A percentile compares a stretch with the other conserved stretches of the same genome.
These are phyloP conservation scores for Suhomyces taliae DNA, from an alignment of 1,139 yeast species.

Conservation along the genomic window DNA sequence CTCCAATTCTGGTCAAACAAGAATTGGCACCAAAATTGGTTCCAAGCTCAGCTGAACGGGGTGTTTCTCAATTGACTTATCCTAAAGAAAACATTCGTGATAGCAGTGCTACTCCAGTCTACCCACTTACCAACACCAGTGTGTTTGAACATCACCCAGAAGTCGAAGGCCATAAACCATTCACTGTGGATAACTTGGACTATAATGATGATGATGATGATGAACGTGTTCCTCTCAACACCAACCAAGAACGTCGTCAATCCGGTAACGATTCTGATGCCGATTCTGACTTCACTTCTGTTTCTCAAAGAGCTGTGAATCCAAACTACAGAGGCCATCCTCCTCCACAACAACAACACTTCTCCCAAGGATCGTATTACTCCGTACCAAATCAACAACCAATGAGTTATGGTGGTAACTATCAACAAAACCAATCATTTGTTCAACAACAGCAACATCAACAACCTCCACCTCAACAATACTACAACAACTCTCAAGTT, in stretches of 20 bases:
- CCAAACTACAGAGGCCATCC: slow-evolving; percentile 42
- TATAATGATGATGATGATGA: slow-evolving; percentile 20
- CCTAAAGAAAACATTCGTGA: slow-evolving; percentile 13
- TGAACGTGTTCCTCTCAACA: slow-evolving; percentile 10
- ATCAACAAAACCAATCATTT: slow-evolving; percentile 12
- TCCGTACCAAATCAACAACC: slow-evolving; percentile 13
- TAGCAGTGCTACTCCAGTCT: slow-evolving; percentile 8
- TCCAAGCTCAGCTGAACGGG: slow-evolving; percentile 21
- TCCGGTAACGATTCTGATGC: slow-evolving; percentile 26
- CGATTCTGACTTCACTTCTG: slow-evolving; percentile 72
- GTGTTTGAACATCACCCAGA: slow-evolving; percentile 50
- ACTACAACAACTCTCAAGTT: not conserved
- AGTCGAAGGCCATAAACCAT: slow-evolving; percentile 51
- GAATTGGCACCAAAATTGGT: slow-evolving; percentile 35
- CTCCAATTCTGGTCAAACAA: slow-evolving; percentile 5
- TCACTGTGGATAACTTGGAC: slow-evolving; percentile 37
- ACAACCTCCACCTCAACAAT: slow-evolving; percentile 3
- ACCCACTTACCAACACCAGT: slow-evolving; percentile 18
- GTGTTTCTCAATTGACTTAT: slow-evolving; percentile 23
- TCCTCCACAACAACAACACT: slow-evolving; percentile 3
- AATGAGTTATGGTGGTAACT: slow-evolving; percentile 4
- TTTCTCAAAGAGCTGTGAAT: slow-evolving; percentile 76
- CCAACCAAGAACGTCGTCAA: not conserved
- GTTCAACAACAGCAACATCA: slow-evolving; percentile 18
- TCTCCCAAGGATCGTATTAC: slow-evolving; percentile 10